These are phyloP conservation scores for Geotrichum carabidarum DNA, from an alignment of 1,139 yeast species.

Conservation along the genomic window DNA sequence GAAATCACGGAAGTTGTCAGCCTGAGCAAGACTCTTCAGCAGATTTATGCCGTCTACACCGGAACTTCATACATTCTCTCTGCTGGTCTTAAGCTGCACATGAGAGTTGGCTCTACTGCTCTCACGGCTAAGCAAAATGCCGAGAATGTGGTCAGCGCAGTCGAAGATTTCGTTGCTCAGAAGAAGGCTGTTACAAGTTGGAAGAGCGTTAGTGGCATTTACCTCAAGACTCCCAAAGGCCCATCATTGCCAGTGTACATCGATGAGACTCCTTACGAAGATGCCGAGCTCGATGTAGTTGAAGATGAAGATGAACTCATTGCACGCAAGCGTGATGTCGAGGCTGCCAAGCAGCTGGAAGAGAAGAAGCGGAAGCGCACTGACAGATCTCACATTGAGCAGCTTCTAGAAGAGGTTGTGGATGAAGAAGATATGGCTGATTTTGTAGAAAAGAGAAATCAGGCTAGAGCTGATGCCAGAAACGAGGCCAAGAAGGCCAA, in stretches of 20 bases:
- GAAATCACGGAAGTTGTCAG: conserved; percentile 22
- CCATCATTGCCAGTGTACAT: conserved; percentile 83
- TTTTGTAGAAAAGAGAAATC: conserved; percentile 38
- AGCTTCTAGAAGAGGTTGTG: conserved; percentile 74
- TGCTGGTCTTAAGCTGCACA: conserved; percentile 62
- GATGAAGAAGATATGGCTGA: conserved; percentile 53
- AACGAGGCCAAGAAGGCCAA: conserved; percentile 25
- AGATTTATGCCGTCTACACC: conserved; percentile 53
- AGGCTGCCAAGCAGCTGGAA: conserved; percentile 30
- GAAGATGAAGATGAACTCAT: conserved; percentile 32
- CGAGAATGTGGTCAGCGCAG: conserved; percentile 55
- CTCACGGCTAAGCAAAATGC: conserved; percentile 41
- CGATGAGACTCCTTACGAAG: conserved; percentile 51
- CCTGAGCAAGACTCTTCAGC: conserved; percentile 43
- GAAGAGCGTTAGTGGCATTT: conserved; percentile 53
- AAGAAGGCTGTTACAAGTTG: conserved; percentile 37
- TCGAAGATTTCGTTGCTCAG: conserved; percentile 43
- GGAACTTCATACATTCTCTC: conserved; percentile 67
- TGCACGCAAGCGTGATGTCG: conserved; percentile 28
- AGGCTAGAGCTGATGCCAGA: conserved; percentile 33
- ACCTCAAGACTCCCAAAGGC: conserved; percentile 63
- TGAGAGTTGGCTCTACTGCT: conserved; percentile 58
- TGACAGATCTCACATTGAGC: conserved; percentile 56
- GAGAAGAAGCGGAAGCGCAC: conserved; percentile 38
- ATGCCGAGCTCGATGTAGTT: conserved; percentile 40